These are phyloP conservation scores for Tubosaeta sp. DNA, from an alignment of 768 basidiomycete species.

Conservation along the genomic window DNA sequence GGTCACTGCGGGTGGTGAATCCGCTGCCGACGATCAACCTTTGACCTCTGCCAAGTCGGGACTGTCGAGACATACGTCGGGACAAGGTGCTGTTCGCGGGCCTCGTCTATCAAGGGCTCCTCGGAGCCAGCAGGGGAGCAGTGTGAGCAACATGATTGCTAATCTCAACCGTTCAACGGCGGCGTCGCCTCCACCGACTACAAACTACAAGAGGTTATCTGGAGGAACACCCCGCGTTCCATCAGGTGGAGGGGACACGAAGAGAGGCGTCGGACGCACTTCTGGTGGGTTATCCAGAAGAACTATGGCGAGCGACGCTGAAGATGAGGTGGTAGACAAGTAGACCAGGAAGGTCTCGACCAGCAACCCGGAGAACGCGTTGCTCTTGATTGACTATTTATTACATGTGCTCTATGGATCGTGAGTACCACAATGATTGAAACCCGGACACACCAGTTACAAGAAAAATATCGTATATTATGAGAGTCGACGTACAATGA, in stretches of 20 bases:
- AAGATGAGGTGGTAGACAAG: conserved; percentile 60
- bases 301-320: conserved; percentile 82
- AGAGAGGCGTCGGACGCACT: conserved; percentile 43
- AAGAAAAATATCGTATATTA: conserved; percentile 31
- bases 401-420: neutral
- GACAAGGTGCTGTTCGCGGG: conserved; percentile 40
- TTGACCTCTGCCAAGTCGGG: conserved; percentile 32
- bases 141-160: conserved; percentile 53
- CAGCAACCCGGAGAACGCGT: neutral
- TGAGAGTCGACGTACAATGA: conserved; percentile 17
- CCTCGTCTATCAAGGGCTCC: conserved; percentile 49
- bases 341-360: neutral
- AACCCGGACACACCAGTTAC: conserved; percentile 9
- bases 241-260: conserved; percentile 7
- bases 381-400: neutral
- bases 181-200: conserved; percentile 36
- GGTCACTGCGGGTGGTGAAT: conserved; percentile 22
- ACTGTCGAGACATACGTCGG: conserved; percentile 48
- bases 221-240: conserved; percentile 26
- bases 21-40: conserved; percentile 29
- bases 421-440: neutral
- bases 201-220: conserved; percentile 44
- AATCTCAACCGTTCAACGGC: conserved; percentile 44
- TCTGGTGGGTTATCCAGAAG: conserved; percentile 58
- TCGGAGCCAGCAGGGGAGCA: conserved; percentile 38